Evolutionary conservation across 192 early-diverging fungal species (phyloP), one percentile per base, ranked within the genome.

Genomic region (Coemansia sp.): DNA sequence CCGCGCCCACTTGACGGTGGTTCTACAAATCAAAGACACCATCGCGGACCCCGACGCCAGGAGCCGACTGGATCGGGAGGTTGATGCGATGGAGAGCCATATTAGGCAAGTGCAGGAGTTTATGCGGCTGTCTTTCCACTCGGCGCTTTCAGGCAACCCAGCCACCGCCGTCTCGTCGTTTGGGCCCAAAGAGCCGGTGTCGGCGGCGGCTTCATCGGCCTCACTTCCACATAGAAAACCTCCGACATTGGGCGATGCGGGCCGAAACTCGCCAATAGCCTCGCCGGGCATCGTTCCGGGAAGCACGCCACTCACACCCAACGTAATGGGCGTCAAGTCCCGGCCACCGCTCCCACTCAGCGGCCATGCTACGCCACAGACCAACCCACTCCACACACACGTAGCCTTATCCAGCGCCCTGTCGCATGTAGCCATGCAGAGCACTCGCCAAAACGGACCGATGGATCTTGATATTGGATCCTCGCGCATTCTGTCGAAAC

Each of bases 401-500:
- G 74, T 82, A 8, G 68, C 79, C 1, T 35, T 82, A 57, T 76
- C 74, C 6, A 74, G 79, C 27, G 79, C 79, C 1, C 62, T 82
- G 27, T 74, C 79, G 17, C 79, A 82, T 56, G 79, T 82, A 34
- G 79, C 79, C 17, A 73, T 71, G 40, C 79, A 82, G 62, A 82
- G 74, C 57, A 77, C 74, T 3, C 63, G 79, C 54, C 72, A 77
- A 56, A 71, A 65, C 39, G 59, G 71, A 40, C 79, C 74, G 35
- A 74, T 75, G 60, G 73, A 74, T n/a, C 59, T 77, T 51, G 59
- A 60, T 24, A 66, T 72, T 35, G 46, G 68, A 33, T 74, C 76
- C n/a, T 74, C 76, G 40, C 74, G 85, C 45, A 81, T 90, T 57
- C 76, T 92, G 40, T 85, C 87, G 8, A 93, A 92, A 70, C 87